Base-by-base conservation (phyloP, 441 rosid species). In the Adansonia gregorii region DNA sequence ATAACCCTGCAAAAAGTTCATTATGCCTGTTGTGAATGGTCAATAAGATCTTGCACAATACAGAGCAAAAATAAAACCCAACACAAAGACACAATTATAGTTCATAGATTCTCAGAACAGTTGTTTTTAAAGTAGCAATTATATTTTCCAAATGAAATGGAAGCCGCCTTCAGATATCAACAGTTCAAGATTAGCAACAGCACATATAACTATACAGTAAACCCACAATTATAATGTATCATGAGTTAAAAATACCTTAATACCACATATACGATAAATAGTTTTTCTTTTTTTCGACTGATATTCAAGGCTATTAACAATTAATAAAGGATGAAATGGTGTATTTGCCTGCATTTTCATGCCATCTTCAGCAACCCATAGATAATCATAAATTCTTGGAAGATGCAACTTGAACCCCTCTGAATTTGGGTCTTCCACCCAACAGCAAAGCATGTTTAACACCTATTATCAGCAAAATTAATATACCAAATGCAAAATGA, bases 301-400 rank as follows among this genome's bases (percentile, higher is more conserved):
- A 51, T n/a, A 39, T 17, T 46, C 8, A 49, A 55, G 61, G 35
- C 22, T 19, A 39, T 39, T 71, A 75, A 39, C 61, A 4, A 63
- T 52, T 58, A 12, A n/a, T 10, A 58, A 59, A 76, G 24, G 46
- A 54, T 76, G 63, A 24, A 12, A 80, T 59, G 65, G 35, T 5
- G 48, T 41, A 22, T 77, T 55, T 56, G 91, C 98, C 99, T 94
- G 93, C 98, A 96, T 89, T 93, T 96, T 96, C 99, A 94, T 93
- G 78, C 99, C 98, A 88, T 96, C 99, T 89, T 96, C 98, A 77
- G 99, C 98, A 81, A 93, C 4, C 98, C 99, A 96, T 59, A 96
- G 86, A 81, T 83, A 96, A 82, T 94, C 99, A 83, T 84, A 22
- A 68, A 96, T 75, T 85, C 98, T 87, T 65, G 98, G 97, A 83